Percentiles rank a stretch among this genome's conserved stretches.
These are phyloP conservation scores for Bipolaris oryzae DNA, from an alignment of 2,329 filamentous ascomycete genomes.

Conservation along the genomic window DNA sequence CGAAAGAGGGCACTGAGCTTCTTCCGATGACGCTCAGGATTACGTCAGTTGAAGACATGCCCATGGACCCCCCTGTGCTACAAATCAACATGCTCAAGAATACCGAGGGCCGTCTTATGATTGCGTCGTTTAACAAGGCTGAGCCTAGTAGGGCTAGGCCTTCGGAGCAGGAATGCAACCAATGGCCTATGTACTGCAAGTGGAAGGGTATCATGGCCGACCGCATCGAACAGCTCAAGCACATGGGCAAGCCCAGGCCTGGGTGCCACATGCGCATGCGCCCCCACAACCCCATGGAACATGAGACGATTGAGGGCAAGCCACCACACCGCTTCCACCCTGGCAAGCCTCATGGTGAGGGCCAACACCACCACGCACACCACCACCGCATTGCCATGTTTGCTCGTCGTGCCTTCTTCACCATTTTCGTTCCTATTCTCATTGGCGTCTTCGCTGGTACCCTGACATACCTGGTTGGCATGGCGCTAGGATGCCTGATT, in stretches of 20 bases:
- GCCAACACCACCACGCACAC: constrained; percentile 22
- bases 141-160: constrained; percentile 27
- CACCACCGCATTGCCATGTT: constrained; percentile 40
- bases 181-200: constrained; percentile 51
- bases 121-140: constrained; percentile 44
- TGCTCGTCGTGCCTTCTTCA: constrained; percentile 60
- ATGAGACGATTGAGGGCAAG: constrained; percentile 39
- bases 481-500: constrained; percentile 67
- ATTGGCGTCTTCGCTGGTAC: constrained; percentile 73
- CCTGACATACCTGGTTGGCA: constrained; percentile 69
- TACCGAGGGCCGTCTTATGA: constrained; percentile 45
- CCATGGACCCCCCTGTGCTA: constrained; percentile 41
- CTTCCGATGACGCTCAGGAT: constrained; percentile 49
- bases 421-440: constrained; percentile 70
- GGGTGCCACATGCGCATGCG: constrained; percentile 47
- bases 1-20: constrained; percentile 46
- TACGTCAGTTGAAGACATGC: constrained; percentile 40
- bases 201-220: constrained; percentile 48
- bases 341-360: constrained; percentile 30
- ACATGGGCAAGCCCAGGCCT: constrained; percentile 39
- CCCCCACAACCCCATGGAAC: constrained; percentile 40
- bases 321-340: constrained; percentile 44
- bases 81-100: constrained; percentile 49
- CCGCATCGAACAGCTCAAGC: constrained; percentile 44
- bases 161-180: constrained; percentile 41